phyloP scores from a whole-genome alignment of 2,329 filamentous ascomycete species.

The Aspergillus vadensis region DNA sequence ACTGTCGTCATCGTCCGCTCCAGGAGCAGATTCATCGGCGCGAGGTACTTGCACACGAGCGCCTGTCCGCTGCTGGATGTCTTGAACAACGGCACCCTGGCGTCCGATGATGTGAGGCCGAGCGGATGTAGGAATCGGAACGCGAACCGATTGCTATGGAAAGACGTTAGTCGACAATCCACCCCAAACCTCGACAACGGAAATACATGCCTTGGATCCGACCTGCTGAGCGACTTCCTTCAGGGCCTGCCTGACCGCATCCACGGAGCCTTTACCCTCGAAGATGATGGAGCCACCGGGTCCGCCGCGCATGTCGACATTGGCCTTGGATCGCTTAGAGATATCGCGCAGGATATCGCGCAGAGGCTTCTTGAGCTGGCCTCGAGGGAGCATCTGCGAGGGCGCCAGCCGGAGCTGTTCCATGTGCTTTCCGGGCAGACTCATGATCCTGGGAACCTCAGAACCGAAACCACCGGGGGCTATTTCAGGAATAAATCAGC shows the following conservation, averaged over 20 bases:
- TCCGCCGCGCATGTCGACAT: slow-evolving; percentile 74
- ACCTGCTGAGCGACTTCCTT: slow-evolving; percentile 88
- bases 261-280: slow-evolving; percentile 79
- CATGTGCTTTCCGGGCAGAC: slow-evolving; percentile 78
- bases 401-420: slow-evolving; percentile 75
- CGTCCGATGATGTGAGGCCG: slow-evolving; percentile 92
- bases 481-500: slow-evolving; percentile 31
- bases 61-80: slow-evolving; percentile 84
- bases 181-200: background rate
- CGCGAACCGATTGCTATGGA: slow-evolving; percentile 64
- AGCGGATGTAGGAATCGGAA: slow-evolving; percentile 80
- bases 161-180: slow-evolving; percentile 10
- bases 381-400: slow-evolving; percentile 73
- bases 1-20: slow-evolving; percentile 75
- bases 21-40: slow-evolving; percentile 64
- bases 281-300: slow-evolving; percentile 75
- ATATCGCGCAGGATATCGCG: slow-evolving; percentile 86
- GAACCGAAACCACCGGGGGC: slow-evolving; percentile 28
- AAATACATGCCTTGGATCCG: slow-evolving; percentile 71
- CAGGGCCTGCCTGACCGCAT: slow-evolving; percentile 82
- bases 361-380: slow-evolving; percentile 80
- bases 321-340: slow-evolving; percentile 87
- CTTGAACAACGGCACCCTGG: slow-evolving; percentile 84
- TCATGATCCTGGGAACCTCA: slow-evolving; percentile 60
- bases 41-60: slow-evolving; percentile 89